Evolutionary conservation across 1,284 basidiomycete genomes (phyloP).

Genomic region (Irpex sp.): DNA sequence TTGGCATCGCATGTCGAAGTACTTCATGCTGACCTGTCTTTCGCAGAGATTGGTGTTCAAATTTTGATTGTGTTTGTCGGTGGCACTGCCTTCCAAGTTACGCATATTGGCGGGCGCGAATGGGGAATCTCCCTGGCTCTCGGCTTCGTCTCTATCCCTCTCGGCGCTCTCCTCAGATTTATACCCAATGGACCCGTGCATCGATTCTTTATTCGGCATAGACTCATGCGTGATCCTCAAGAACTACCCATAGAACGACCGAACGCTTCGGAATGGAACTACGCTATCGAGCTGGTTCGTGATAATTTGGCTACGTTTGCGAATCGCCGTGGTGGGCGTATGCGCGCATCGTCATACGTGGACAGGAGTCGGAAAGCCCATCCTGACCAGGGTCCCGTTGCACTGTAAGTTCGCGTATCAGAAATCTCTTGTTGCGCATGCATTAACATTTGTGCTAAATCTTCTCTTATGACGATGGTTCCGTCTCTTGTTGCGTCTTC

Average conservation of each 20-base stretch:
- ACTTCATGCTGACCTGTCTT: not conserved
- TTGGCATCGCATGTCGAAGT: not conserved
- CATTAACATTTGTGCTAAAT: constrained; percentile 28
- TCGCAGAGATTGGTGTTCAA: constrained; percentile 80
- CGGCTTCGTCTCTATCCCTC: constrained; percentile 82
- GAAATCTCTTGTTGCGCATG: constrained; percentile 12
- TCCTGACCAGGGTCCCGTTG: constrained; percentile 38
- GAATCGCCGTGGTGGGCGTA: constrained; percentile 79
- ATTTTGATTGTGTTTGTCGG: constrained; percentile 89
- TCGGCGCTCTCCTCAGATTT: constrained; percentile 79
- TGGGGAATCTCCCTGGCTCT: constrained; percentile 93
- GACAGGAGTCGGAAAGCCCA: constrained; percentile 66
- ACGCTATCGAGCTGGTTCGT: constrained; percentile 70
- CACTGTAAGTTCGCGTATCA: constrained; percentile 23
- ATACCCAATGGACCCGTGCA: constrained; percentile 83
- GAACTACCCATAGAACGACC: constrained; percentile 60
- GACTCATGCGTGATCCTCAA: constrained; percentile 65
- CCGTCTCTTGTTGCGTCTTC: constrained; percentile 83
- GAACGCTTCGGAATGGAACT: constrained; percentile 61
- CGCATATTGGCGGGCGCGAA: constrained; percentile 69
- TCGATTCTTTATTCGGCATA: constrained; percentile 57
- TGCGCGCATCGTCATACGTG: constrained; percentile 80
- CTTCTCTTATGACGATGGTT: constrained; percentile 81
- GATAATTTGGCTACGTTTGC: constrained; percentile 83
- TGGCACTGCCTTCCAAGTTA: constrained; percentile 90